phyloP scores from a whole-genome alignment of 2,329 filamentous ascomycete species.

The Fusarium xylarioides region DNA sequence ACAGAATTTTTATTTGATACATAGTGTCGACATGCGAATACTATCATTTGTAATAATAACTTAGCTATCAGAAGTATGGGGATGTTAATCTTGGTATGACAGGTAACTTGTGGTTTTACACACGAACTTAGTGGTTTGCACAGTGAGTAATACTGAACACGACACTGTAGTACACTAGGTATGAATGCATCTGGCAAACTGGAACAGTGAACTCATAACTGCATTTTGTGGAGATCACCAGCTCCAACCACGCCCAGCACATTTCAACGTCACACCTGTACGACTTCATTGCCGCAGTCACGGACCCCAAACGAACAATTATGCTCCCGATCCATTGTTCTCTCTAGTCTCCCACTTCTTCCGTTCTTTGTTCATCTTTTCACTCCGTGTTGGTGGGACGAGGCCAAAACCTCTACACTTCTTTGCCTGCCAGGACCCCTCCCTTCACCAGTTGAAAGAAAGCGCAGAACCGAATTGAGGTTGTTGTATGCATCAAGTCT shows the following conservation, averaged over 20 bases:
- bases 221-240: slow-evolving; percentile 32
- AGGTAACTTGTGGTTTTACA: not conserved
- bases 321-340: not conserved
- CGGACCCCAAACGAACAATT: slow-evolving; percentile 1
- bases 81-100: not conserved
- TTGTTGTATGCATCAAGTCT: not conserved
- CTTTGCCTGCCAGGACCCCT: slow-evolving; percentile 10
- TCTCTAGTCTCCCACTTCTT: not conserved
- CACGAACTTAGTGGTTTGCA: not conserved
- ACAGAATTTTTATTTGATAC: not conserved
- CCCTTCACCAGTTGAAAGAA: slow-evolving; percentile 18
- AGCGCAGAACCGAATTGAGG: slow-evolving; percentile 1
- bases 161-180: not conserved
- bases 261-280: slow-evolving; percentile 27
- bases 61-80: not conserved
- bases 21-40: not conserved
- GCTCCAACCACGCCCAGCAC: slow-evolving; percentile 8
- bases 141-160: not conserved
- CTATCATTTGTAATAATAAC: not conserved
- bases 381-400: not conserved
- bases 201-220: slow-evolving; percentile 20
- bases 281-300: slow-evolving; percentile 5
- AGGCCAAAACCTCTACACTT: not conserved
- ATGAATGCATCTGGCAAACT: not conserved
- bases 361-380: not conserved